Conservation (phyloP, 768 basidiomycete genomes). For the Tephrocybe sp. region DNA sequence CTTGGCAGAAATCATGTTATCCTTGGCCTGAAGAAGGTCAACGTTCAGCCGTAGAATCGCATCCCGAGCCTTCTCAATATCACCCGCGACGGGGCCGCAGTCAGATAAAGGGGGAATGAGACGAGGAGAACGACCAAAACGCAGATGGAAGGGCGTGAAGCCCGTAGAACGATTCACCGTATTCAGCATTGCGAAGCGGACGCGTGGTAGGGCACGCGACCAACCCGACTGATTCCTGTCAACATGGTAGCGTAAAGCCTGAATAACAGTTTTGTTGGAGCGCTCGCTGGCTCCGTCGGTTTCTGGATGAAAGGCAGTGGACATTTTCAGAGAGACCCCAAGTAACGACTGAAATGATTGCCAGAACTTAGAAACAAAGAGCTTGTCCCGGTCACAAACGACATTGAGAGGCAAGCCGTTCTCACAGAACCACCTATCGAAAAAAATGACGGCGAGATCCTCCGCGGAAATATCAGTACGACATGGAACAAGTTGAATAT, state of each 20-base stretch:
- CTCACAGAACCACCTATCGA: slow-evolving; percentile 31
- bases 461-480: slow-evolving; percentile 11
- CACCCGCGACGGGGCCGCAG: no score
- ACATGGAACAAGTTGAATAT: slow-evolving; percentile 18
- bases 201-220: slow-evolving; percentile 20
- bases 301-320: slow-evolving; percentile 32
- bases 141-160: slow-evolving; percentile 14
- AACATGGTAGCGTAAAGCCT: no score
- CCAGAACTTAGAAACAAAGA: slow-evolving; percentile 32
- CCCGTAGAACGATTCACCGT: slow-evolving; percentile 26
- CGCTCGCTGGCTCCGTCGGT: slow-evolving; percentile 31
- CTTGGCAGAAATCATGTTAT: no score
- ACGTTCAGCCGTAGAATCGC: no score
- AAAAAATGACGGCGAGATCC: slow-evolving; percentile 21
- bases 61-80: no score
- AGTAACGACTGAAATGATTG: slow-evolving; percentile 14
- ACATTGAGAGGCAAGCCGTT: slow-evolving; percentile 30
- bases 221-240: slow-evolving; percentile 18
- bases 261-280: slow-evolving; percentile 24
- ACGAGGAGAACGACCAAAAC: slow-evolving; percentile 21
- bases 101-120: no score
- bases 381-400: slow-evolving; percentile 15
- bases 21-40: no score
- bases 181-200: slow-evolving; percentile 30
- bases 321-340: slow-evolving; percentile 27